A percentile compares a stretch with the other conserved stretches of the same genome.
phyloP scores from a whole-genome alignment of 208 protist species.

The Wallacemonas rigidus region DNA sequence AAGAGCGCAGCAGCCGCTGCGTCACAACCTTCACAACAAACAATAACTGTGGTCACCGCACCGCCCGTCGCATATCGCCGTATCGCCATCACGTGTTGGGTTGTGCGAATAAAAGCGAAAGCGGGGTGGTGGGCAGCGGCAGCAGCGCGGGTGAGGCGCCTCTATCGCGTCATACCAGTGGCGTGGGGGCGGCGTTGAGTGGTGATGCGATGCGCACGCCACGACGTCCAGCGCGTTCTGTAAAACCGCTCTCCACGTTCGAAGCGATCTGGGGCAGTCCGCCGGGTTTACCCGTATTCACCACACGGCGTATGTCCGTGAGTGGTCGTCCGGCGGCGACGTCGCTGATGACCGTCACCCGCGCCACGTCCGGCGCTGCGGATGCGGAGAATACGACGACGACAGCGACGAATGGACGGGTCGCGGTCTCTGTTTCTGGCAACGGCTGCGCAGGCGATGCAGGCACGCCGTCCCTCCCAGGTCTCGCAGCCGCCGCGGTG shows the following conservation, averaged over 20 bases:
- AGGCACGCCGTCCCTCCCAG: no score
- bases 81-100: no score
- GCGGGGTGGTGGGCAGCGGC: not conserved
- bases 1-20: not conserved
- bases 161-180: not conserved
- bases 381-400: not conserved
- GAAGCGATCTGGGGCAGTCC: not conserved
- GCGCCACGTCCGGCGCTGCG: not conserved
- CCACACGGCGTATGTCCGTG: not conserved
- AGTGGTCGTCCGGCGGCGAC: not conserved
- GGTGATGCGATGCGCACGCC: no score
- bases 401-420: not conserved
- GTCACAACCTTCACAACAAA: not conserved
- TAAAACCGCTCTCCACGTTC: not conserved
- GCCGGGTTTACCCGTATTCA: conserved; percentile 2
- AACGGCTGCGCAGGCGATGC: not conserved
- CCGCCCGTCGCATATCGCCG: no score
- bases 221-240: not conserved
- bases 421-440: not conserved
- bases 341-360: not conserved
- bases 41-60: not conserved
- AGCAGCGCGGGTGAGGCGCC: not conserved
- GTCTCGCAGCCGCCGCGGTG: no score
- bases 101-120: no score
- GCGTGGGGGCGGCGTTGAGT: no score